Evolutionary conservation across 208 protist genomes (phyloP), one percentile per base, ranked within the genome.

Genomic region (Balamuthia mandrillaris): DNA sequence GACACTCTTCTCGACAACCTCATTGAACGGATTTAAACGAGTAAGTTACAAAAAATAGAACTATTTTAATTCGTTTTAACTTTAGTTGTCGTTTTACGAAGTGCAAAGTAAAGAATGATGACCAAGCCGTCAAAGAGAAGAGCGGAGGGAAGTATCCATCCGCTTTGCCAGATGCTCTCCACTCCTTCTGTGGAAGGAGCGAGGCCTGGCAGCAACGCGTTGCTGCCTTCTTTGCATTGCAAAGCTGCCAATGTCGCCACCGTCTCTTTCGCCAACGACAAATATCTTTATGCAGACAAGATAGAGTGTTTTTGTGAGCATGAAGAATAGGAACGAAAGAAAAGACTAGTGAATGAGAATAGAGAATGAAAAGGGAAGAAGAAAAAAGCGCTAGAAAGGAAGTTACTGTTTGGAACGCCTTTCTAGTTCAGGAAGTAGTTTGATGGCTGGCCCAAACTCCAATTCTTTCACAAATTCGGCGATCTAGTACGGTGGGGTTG

Each of bases 1-100:
- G 44, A 65, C 39, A 37, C 85, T 10, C 66, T 93, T 5, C 41
- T 92, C 29, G 84, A 92, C 10, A 33, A 49, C 58, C 42, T 92
- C 21, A 54, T 89, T 49, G 88, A 45, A 14, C n/a, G n/a, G n/a
- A n/a, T n/a, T n/a, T n/a, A n/a, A n/a, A n/a, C n/a, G n/a, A n/a
- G n/a, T n/a, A n/a, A n/a, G n/a, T n/a, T n/a, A n/a, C n/a, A n/a
- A n/a, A n/a, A n/a, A n/a, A n/a, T n/a, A n/a, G n/a, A n/a, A n/a
- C n/a, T n/a, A n/a, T n/a, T 1, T 75, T 18, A 75, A 44, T 75
- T 75, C 42, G 66, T 75, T 29, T 75, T 75, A 44, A 75, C 29
- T 44, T 75, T 75, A 24, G 29, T 24, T 29, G 41, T 41, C n/a
- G 24, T 9, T 44, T 75, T 47, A 18, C 66, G 66, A 21, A 75